These are phyloP conservation scores for Tuber microsphaerosporum DNA, from an alignment of 495 filamentous ascomycete species.

Conservation along the genomic window DNA sequence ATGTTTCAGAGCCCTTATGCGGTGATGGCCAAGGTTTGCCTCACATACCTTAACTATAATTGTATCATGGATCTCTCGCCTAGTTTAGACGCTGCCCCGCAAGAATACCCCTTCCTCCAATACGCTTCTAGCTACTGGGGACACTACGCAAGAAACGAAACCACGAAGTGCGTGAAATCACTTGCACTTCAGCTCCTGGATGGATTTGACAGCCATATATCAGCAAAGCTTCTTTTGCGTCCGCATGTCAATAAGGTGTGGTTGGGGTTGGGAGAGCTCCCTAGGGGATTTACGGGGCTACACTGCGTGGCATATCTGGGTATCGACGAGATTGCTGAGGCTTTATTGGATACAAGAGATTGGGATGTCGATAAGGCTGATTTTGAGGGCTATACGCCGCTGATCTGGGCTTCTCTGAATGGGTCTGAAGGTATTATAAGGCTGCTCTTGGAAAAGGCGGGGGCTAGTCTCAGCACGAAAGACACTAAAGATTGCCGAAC, in stretches of 20 bases:
- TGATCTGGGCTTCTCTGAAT: no score
- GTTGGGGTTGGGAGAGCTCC: no score
- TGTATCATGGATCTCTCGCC: neutral
- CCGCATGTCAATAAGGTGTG: no score
- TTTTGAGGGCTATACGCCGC: no score
- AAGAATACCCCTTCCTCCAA: neutral
- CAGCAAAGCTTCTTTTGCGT: neutral
- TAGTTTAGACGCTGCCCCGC: rapidly evolving
- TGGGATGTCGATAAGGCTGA: no score
- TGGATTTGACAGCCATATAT: neutral
- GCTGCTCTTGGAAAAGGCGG: no score
- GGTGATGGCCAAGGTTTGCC: neutral
- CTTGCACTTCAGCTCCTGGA: neutral
- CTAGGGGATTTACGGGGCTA: neutral
- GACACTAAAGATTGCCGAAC: no score
- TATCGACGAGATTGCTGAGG: no score
- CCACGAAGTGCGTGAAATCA: neutral
- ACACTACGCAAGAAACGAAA: neutral
- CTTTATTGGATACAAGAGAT: no score
- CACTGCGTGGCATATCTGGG: neutral
- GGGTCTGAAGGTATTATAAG: no score
- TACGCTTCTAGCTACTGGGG: neutral
- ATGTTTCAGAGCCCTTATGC: neutral
- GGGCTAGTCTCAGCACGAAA: no score
- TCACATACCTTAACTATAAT: neutral